A percentile compares a stretch with the other conserved stretches of the same genome.
Conservation (phyloP, 257 asterid species). For the Eucommia ulmoides region DNA sequence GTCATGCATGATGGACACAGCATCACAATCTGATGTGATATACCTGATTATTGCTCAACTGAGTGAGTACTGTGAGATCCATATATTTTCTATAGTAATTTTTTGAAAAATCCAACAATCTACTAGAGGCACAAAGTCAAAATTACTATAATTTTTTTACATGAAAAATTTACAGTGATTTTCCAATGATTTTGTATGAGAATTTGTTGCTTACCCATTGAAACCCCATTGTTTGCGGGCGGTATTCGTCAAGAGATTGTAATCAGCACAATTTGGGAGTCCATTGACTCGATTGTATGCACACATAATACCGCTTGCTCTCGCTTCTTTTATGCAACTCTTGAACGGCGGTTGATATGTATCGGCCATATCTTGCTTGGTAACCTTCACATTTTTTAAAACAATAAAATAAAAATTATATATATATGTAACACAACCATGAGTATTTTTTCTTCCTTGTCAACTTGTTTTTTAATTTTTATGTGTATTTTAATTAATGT, state of each 20-base stretch:
- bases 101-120: not conserved
- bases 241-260: slow-evolving; percentile 47
- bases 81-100: not conserved
- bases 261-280: slow-evolving; percentile 72
- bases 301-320: slow-evolving; percentile 94
- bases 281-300: slow-evolving; percentile 86
- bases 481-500: too few species aligned
- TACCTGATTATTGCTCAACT: slow-evolving; percentile 31
- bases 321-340: slow-evolving; percentile 54
- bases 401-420: too few species aligned
- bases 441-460: too few species aligned
- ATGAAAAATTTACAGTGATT: too few species aligned
- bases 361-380: slow-evolving; percentile 77
- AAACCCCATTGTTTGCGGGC: slow-evolving; percentile 76
- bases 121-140: not conserved
- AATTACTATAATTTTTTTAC: too few species aligned
- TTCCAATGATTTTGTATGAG: too few species aligned
- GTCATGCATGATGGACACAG: slow-evolving; percentile 48
- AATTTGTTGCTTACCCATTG: slow-evolving; percentile 60
- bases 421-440: too few species aligned
- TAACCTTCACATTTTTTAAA: slow-evolving; percentile 30
- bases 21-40: slow-evolving; percentile 80
- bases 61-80: not conserved
- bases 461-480: not conserved
- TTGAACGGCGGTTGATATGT: slow-evolving; percentile 84